Conservation (phyloP, 2,329 filamentous ascomycete genomes). For the Pseudocercospora crystallina region DNA sequence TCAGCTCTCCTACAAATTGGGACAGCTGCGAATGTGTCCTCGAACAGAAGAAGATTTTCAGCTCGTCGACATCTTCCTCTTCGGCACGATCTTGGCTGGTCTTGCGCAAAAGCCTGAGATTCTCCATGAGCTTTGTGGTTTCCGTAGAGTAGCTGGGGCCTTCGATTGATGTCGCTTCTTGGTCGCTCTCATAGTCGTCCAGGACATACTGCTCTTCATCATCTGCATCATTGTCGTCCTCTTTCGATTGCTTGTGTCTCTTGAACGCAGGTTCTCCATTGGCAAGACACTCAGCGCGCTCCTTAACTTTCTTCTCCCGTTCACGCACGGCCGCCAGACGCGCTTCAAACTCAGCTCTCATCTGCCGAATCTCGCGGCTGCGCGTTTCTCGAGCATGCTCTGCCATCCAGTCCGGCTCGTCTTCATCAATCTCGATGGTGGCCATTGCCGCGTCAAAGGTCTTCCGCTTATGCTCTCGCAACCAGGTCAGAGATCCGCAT, state of each 20-base stretch:
- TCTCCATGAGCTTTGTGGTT: constrained; percentile 71
- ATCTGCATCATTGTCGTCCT: constrained; percentile 29
- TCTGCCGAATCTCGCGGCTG: constrained; percentile 63
- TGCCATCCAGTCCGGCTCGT: constrained; percentile 82
- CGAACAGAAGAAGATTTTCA: constrained; percentile 90
- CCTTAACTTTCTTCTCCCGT: constrained; percentile 61
- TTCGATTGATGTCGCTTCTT: constrained; percentile 40
- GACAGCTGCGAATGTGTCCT: constrained; percentile 88
- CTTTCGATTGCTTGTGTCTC: constrained; percentile 39
- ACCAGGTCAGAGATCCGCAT: constrained; percentile 84
- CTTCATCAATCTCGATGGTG: constrained; percentile 51
- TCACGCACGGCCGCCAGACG: constrained; percentile 63
- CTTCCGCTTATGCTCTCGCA: constrained; percentile 74
- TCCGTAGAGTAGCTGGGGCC: constrained; percentile 58
- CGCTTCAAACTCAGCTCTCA: constrained; percentile 72
- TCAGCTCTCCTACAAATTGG: constrained; percentile 81
- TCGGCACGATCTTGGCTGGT: constrained; percentile 41
- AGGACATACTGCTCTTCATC: constrained; percentile 72
- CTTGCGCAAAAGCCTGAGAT: constrained; percentile 44
- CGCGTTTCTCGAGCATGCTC: constrained; percentile 72
- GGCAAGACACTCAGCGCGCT: constrained; percentile 42
- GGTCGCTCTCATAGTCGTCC: constrained; percentile 70
- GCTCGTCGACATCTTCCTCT: constrained; percentile 60
- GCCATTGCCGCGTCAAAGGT: constrained; percentile 56
- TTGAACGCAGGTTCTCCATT: constrained; percentile 52